phyloP scores from a whole-genome alignment of 2,329 filamentous ascomycete species.

The Epichloe sibirici region DNA sequence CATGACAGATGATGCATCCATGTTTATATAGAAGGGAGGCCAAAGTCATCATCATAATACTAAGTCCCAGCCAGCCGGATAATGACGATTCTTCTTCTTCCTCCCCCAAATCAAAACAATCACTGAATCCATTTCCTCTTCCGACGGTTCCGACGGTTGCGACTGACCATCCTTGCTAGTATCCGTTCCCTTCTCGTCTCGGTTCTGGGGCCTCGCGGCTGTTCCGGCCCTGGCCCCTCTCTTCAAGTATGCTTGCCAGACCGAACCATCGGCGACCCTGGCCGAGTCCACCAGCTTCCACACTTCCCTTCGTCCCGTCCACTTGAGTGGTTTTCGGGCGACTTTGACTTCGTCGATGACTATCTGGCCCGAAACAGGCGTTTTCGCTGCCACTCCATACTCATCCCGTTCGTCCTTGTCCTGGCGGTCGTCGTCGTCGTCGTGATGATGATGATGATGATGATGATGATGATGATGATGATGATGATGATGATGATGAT shows the following conservation, averaged over 20 bases:
- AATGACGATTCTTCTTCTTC: background rate
- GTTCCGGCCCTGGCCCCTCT: conserved; percentile 9
- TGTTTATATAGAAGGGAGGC: background rate
- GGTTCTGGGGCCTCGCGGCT: conserved; percentile 8
- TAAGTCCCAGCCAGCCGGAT: background rate
- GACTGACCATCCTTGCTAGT: too few relatives aligned
- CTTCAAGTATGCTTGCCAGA: conserved; percentile 36
- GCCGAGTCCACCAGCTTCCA: conserved; percentile 31
- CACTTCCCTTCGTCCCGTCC: conserved; percentile 23
- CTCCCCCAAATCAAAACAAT: conserved; percentile 29
- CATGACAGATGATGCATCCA: too few relatives aligned
- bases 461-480: background rate
- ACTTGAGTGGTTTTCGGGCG: conserved; percentile 21
- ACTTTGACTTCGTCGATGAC: conserved; percentile 18
- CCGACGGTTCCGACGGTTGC: background rate
- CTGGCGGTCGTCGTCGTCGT: too few relatives aligned
- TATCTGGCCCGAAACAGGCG: conserved; percentile 16
- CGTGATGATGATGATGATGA: background rate
- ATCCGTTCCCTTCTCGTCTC: conserved; percentile 12
- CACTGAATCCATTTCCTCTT: conserved; percentile 24
- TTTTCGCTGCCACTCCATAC: conserved; percentile 4
- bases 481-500: background rate
- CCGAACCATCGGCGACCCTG: conserved; percentile 21
- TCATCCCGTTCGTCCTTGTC: background rate
- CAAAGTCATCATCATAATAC: background rate